Evolutionary conservation across 139 green algal genomes (phyloP).

Genomic region (Mesostigma viride): DNA sequence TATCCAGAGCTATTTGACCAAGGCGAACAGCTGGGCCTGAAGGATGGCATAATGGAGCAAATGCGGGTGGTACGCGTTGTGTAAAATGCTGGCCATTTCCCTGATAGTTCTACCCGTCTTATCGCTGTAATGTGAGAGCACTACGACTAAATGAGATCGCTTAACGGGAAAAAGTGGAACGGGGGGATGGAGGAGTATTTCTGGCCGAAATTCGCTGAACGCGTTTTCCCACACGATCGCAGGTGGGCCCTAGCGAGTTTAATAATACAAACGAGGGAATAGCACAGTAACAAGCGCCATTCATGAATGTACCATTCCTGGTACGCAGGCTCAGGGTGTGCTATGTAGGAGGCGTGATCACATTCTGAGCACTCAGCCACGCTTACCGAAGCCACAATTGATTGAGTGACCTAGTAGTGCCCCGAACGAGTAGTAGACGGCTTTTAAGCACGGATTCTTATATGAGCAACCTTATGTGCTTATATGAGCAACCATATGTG

Average conservation of each 20-base stretch:
- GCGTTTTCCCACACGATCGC: background rate
- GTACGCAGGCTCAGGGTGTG: background rate
- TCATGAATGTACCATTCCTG: background rate
- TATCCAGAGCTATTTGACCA: too few species aligned
- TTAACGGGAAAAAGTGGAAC: background rate
- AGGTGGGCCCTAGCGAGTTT: too few species aligned
- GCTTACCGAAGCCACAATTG: background rate
- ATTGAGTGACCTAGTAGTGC: too few species aligned
- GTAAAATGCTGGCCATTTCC: background rate
- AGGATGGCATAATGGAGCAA: slow-evolving; percentile 58
- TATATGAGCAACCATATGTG: too few species aligned
- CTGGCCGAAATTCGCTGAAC: background rate
- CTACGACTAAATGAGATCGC: background rate
- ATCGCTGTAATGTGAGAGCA: background rate
- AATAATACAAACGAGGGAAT: too few species aligned
- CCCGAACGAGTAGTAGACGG: too few species aligned
- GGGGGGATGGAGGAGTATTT: background rate
- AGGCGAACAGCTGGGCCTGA: too few species aligned
- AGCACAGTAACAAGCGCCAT: too few species aligned
- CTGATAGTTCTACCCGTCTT: background rate
- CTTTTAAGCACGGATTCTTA: too few species aligned
- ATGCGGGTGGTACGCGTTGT: slow-evolving; percentile 42
- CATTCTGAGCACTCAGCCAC: background rate
- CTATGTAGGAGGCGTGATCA: background rate
- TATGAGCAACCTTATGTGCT: too few species aligned